Base-by-base conservation (phyloP, 2,329 filamentous ascomycete genomes). In the Aureobasidium mangrovei region DNA sequence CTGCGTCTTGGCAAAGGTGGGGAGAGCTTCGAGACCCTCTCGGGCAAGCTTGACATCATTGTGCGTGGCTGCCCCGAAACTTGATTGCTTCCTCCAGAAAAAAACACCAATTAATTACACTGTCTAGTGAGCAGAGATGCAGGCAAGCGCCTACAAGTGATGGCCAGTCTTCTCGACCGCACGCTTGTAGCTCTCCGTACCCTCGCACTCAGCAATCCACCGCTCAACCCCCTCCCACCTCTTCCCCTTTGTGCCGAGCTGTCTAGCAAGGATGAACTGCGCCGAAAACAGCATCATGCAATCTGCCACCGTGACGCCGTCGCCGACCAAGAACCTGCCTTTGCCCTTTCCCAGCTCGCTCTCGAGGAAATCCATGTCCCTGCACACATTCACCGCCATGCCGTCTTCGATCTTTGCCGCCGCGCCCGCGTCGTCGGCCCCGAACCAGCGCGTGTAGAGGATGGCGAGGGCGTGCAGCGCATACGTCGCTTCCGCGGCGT, bases 401-500 rank as follows among this genome's bases (percentile, higher is more conserved):
- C 65, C 64, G 27, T 68, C 61, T 29, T 74, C 69, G 7, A 70
- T 69, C 10, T 63, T 65, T 33, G 63, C 62, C 9, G 69, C 56
- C 10, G 67, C 62, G 9, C 18, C n/a, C 18, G 67, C 67, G 45
- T 53, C 36, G 32, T 24, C 31, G 28, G 60, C 53, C n/a, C 71
- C 63, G 54, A 70, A 66, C 72, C 69, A 74, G 4, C 70, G 69
- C 5, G 68, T 66, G 59, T 77, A 76, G 10, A 72, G 62, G 28
- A 76, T 68, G 0, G 73, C 69, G 2, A 77, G 67, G 7, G 61
- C 67, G 57, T 77, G 75, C 6, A 76, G 60, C 54, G 71, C 61
- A 56, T 72, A 75, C 1, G 73, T 75, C 1, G 64, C 74, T 66
- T 78, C 74, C 5, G 74, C 65, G 1, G 74, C 72, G 57, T 75